Evolutionary conservation across 108 stramenopile genomes (phyloP), one percentile per base, ranked within the genome.

Genomic region (Hondaea fermentalgiana): DNA sequence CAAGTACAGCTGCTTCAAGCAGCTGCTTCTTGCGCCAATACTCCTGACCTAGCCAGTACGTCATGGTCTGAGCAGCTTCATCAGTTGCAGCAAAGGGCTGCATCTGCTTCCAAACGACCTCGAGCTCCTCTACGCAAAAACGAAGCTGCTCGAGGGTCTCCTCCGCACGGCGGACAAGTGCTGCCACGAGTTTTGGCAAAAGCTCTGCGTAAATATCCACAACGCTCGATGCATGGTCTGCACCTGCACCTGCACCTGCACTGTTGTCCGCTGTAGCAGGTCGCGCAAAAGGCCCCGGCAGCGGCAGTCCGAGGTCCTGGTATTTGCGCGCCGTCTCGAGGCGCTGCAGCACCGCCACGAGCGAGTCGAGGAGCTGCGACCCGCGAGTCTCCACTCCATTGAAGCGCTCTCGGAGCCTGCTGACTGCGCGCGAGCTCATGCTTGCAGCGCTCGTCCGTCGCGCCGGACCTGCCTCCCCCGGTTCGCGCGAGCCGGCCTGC

Each of bases 71-170:
- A 6, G 42, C 12, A 23, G 64, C 12, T 17, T 47, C 51, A 23
- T 83, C 76, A 12, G n/a, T 47, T 6, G 49, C 76, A 1, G 49
- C 76, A 45, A 83, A 53, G 49, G 45, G 23, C 17, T 83, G 6
- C 19, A 83, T 3, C 76, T 83, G 76, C 76, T 53, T 83, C 6
- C 6, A 83, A 17, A 83, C 76, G 8, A 83, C 76, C 76, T 83
- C 76, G 76, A 83, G 76, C 76, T 83, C 76, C 51, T 83, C 76
- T 6, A 83, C 76, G 49, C 49, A 47, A 17, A 83, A 8, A 17
- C 76, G 76, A 8, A 83, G 10, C 76, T 83, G 76, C 76, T 83
- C 76, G 5, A 83, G 76, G 35, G 17, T 69, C 64, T 69, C 64
- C 64, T 69, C 64, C 0, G 64, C 64, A 23, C 64, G 64, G 21